Evolutionary conservation across 2,329 filamentous ascomycete genomes (phyloP).

Genomic region (Penicillium sp.): DNA sequence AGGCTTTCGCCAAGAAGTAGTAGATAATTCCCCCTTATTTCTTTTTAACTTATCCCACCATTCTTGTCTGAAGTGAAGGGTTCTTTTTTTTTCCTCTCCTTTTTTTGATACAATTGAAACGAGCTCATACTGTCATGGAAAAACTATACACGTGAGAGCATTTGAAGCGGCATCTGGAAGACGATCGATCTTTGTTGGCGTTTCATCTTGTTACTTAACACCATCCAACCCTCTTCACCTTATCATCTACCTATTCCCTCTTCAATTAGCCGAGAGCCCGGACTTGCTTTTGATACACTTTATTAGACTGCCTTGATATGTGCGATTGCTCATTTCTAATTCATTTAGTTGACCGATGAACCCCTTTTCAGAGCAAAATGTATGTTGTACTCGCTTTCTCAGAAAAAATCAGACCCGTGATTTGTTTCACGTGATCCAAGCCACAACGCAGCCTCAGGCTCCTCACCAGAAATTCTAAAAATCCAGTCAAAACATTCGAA

Average conservation of each 20-base stretch:
- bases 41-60: conserved; percentile 6
- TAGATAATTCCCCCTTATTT: conserved; percentile 25
- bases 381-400: background rate
- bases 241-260: conserved; percentile 10
- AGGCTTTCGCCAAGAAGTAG: conserved; percentile 54
- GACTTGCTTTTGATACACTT: conserved; percentile 23
- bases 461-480: background rate
- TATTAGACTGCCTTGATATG: conserved; percentile 24
- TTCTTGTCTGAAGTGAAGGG: conserved; percentile 5
- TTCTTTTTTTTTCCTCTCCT: conserved; percentile 4
- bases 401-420: background rate
- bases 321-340: conserved; percentile 15
- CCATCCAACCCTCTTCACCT: conserved; percentile 17
- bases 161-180: conserved; percentile 37
- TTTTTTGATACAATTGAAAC: conserved; percentile 26
- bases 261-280: conserved; percentile 14
- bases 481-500: background rate
- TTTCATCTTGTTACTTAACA: conserved; percentile 30
- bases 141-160: conserved; percentile 27
- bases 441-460: background rate
- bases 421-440: background rate
- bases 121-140: conserved; percentile 24
- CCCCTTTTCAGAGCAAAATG: background rate
- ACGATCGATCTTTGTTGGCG: conserved; percentile 33
- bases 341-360: background rate